Conservation (phyloP, 2,329 filamentous ascomycete genomes). For the Pseudogymnoascus sp. region DNA sequence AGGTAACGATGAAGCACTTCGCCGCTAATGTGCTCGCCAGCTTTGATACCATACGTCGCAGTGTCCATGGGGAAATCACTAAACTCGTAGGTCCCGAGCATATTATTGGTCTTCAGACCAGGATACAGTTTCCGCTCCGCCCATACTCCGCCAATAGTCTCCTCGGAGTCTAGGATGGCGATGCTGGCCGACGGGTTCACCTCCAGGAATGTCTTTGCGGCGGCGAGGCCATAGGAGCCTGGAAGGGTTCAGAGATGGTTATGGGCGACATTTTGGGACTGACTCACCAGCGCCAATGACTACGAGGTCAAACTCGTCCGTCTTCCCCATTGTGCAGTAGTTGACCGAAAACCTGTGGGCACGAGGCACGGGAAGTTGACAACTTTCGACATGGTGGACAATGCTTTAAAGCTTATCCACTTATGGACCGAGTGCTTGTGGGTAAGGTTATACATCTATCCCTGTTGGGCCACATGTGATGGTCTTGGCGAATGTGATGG, state of each 20-base stretch:
- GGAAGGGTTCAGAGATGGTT: slow-evolving; percentile 4
- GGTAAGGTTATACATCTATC: neutral
- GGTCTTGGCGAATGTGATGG: neutral
- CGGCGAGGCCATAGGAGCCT: slow-evolving; percentile 48
- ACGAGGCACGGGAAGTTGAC: neutral
- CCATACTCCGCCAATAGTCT: slow-evolving; percentile 61
- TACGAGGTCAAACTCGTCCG: slow-evolving; percentile 25
- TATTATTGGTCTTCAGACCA: slow-evolving; percentile 64
- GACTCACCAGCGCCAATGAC: slow-evolving; percentile 41
- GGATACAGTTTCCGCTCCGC: slow-evolving; percentile 57
- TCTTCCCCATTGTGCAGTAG: neutral
- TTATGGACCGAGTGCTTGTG: neutral
- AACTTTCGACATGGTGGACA: neutral
- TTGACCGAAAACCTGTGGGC: neutral
- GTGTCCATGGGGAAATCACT: slow-evolving; percentile 63
- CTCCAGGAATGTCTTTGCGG: slow-evolving; percentile 52
- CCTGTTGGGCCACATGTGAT: neutral
- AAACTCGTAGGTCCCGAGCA: slow-evolving; percentile 64
- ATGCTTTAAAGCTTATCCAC: neutral
- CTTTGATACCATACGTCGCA: slow-evolving; percentile 40
- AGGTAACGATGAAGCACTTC: slow-evolving; percentile 47
- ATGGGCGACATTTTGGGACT: neutral
- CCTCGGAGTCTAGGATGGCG: slow-evolving; percentile 47
- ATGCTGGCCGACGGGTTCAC: slow-evolving; percentile 49
- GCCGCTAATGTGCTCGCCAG: slow-evolving; percentile 48